Conservation (phyloP, 1,284 basidiomycete species). For the Tilletia setariae region DNA sequence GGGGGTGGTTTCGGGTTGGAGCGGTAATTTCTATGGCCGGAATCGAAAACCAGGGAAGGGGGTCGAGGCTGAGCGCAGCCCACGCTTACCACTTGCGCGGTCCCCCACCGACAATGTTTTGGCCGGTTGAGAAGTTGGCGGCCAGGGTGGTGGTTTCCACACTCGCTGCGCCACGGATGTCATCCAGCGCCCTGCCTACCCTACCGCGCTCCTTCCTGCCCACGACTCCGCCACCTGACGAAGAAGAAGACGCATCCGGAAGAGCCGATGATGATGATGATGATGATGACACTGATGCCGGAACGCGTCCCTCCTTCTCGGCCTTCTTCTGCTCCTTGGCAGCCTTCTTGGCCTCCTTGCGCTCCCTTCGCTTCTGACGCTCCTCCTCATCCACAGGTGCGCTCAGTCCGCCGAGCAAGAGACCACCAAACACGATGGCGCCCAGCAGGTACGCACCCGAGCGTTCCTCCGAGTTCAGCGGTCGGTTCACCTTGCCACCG, state of each 20-base stretch:
- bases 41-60: neutral
- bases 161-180: constrained; percentile 1
- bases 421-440: constrained; percentile 62
- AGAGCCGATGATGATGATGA: too few relatives aligned
- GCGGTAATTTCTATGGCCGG: too few relatives aligned
- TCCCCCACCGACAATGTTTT: constrained; percentile 22
- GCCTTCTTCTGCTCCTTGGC: neutral
- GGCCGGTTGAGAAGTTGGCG: constrained; percentile 20
- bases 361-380: neutral
- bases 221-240: neutral
- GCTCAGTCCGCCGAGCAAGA: constrained; percentile 59
- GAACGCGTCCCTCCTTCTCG: neutral
- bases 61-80: neutral
- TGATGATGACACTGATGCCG: too few relatives aligned
- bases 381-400: constrained; percentile 25
- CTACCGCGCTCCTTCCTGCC: neutral
- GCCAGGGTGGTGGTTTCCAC: too few relatives aligned
- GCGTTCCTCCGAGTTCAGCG: constrained; percentile 61
- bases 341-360: constrained; percentile 13
- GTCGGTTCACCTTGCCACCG: constrained; percentile 49
- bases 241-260: too few relatives aligned
- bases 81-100: constrained; percentile 21
- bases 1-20: too few relatives aligned
- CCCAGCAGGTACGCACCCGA: constrained; percentile 62
- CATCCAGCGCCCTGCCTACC: neutral